Evolutionary conservation across 1,284 basidiomycete genomes (phyloP).

Genomic region (Athelia psychrophila): DNA sequence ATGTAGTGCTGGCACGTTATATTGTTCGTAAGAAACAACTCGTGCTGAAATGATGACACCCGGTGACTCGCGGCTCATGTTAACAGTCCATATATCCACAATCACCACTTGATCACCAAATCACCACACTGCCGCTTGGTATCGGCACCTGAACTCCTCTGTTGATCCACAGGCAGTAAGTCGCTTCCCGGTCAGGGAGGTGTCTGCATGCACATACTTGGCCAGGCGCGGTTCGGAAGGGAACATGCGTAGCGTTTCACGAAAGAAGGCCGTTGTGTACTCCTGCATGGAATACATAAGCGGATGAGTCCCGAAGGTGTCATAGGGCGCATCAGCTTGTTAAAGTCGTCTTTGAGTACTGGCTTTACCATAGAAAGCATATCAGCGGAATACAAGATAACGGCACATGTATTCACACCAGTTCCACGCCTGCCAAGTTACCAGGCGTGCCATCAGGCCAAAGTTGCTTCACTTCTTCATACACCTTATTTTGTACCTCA

Average conservation of each 20-base stretch:
- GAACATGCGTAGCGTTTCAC: conserved; percentile 42
- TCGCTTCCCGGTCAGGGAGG: conserved; percentile 26
- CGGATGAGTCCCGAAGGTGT: too few relatives aligned
- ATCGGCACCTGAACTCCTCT: conserved; percentile 29
- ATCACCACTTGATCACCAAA: too few relatives aligned
- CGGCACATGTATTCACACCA: conserved; percentile 14
- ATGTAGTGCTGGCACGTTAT: conserved; percentile 23
- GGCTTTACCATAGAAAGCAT: conserved; percentile 21
- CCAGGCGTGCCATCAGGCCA: conserved; percentile 29
- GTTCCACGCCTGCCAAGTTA: conserved; percentile 13
- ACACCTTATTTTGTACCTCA: conserved; percentile 39
- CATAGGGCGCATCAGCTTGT: conserved; percentile 23
- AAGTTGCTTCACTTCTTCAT: conserved; percentile 32
- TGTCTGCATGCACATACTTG: conserved; percentile 35
- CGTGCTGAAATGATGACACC: neutral
- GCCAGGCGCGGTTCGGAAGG: conserved; percentile 37
- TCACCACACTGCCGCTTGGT: conserved; percentile 33
- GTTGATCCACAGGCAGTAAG: conserved; percentile 24
- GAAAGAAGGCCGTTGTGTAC: conserved; percentile 37
- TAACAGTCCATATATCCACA: conserved; percentile 39
- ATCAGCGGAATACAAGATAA: neutral
- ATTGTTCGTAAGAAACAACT: too few relatives aligned
- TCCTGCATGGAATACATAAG: conserved; percentile 24
- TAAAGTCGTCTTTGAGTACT: conserved; percentile 32
- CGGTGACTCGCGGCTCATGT: conserved; percentile 29